phyloP scores from a whole-genome alignment of 129 eudicot species.

The Mikania micrantha region DNA sequence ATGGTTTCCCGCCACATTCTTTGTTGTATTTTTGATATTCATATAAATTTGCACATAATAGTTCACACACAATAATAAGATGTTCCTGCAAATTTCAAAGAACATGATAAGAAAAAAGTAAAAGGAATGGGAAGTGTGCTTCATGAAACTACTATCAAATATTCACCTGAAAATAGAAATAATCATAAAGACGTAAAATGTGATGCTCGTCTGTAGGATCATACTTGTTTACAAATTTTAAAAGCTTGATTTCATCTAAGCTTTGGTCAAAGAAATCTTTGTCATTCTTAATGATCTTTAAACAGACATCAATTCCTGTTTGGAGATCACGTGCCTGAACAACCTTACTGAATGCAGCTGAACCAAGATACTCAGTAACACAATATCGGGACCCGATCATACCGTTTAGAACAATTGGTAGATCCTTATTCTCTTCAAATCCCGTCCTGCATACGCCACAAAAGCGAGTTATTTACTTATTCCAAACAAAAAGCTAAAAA shows the following conservation, averaged over 20 bases:
- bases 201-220: conserved; percentile 83
- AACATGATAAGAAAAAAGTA: conserved; percentile 3
- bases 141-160: neutral
- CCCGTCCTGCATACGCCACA: conserved; percentile 75
- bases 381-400: conserved; percentile 70
- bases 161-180: conserved; percentile 87
- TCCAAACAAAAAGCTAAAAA: conserved; percentile 3
- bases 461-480: conserved; percentile 18
- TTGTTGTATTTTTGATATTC: conserved; percentile 83
- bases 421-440: conserved; percentile 89
- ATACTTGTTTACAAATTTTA: conserved; percentile 85
- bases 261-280: conserved; percentile 99
- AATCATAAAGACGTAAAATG: conserved; percentile 90
- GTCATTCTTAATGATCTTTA: conserved; percentile 92
- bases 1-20: conserved; percentile 87
- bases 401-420: conserved; percentile 68
- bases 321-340: conserved; percentile 89
- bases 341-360: conserved; percentile 95
- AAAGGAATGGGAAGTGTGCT: neutral
- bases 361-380: conserved; percentile 81
- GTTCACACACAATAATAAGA: conserved; percentile 86
- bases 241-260: conserved; percentile 93
- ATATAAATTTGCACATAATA: conserved; percentile 78
- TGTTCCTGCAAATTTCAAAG: conserved; percentile 60
- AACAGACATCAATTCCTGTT: conserved; percentile 78